Evolutionary conservation across 1,284 basidiomycete species (phyloP).

Genomic region (Xerocomus minutiporus): DNA sequence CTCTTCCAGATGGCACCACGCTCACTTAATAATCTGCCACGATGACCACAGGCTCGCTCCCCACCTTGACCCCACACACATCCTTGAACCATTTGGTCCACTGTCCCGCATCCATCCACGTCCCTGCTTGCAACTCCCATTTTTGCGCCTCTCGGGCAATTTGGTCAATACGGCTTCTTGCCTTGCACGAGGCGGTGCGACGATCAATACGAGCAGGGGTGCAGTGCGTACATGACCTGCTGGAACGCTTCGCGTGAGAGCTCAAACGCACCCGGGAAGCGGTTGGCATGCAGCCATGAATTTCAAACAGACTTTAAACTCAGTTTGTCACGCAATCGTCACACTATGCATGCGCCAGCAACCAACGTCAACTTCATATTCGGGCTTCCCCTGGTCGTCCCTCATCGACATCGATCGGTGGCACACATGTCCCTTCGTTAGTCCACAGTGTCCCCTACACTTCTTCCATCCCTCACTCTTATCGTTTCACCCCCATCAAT

Average conservation of each 20-base stretch:
- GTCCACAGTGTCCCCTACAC: too few species aligned
- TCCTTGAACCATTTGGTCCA: constrained; percentile 86
- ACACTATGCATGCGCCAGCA: too few species aligned
- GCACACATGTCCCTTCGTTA: too few species aligned
- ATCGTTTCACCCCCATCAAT: constrained; percentile 71
- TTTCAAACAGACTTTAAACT: too few species aligned
- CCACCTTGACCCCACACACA: constrained; percentile 67
- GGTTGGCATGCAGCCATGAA: constrained; percentile 61
- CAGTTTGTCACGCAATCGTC: too few species aligned
- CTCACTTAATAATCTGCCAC: constrained; percentile 77
- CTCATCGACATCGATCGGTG: too few species aligned
- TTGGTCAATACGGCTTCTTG: constrained; percentile 42
- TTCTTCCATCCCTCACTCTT: constrained; percentile 45
- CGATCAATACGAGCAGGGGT: constrained; percentile 75
- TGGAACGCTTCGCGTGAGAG: constrained; percentile 75
- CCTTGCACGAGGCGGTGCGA: constrained; percentile 41
- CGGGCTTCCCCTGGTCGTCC: too few species aligned
- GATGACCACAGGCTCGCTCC: constrained; percentile 55
- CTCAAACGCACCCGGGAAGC: constrained; percentile 66
- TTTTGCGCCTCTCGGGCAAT: constrained; percentile 55
- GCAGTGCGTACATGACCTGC: constrained; percentile 74
- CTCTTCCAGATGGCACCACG: not conserved
- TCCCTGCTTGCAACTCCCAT: constrained; percentile 48
- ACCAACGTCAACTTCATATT: too few species aligned
- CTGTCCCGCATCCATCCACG: too few species aligned